A percentile compares a stretch with the other conserved stretches of the same genome.
Evolutionary conservation across 1,139 yeast genomes (phyloP).

Genomic region (Lodderomyces elongisporus): DNA sequence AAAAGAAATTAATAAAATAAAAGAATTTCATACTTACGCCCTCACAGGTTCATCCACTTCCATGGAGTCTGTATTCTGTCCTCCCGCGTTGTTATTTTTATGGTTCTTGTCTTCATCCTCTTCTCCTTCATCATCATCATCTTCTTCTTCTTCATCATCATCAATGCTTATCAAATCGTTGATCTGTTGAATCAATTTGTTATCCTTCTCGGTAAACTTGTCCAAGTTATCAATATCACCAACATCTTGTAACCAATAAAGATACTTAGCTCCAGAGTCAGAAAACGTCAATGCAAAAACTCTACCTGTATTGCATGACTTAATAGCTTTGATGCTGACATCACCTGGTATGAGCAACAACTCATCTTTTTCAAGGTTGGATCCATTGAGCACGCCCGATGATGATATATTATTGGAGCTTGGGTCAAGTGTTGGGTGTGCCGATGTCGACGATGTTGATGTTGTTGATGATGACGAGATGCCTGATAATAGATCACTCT

Average conservation of each 20-base stretch:
- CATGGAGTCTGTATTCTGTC: neutral
- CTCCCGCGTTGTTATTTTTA: neutral
- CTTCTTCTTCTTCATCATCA: conserved; percentile 37
- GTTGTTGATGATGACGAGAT: conserved; percentile 11
- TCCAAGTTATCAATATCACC: conserved; percentile 61
- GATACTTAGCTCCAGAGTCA: conserved; percentile 76
- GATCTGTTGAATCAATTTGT: conserved; percentile 47
- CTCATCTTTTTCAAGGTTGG: conserved; percentile 50
- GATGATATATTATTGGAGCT: neutral
- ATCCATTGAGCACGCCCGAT: conserved; percentile 1
- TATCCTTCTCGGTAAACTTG: conserved; percentile 62
- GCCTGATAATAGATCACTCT: conserved; percentile 23
- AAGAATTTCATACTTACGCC: conserved; percentile 16
- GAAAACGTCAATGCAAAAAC: conserved; percentile 77
- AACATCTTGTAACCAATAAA: conserved; percentile 89
- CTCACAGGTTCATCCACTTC: conserved; percentile 6
- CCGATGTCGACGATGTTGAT: no score
- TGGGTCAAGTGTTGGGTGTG: no score
- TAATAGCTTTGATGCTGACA: conserved; percentile 73
- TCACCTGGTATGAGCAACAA: conserved; percentile 89
- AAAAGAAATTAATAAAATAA: neutral
- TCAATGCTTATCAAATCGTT: conserved; percentile 44
- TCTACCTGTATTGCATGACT: conserved; percentile 76
- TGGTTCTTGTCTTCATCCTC: neutral
- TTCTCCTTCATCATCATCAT: neutral